phyloP scores from a whole-genome alignment of 768 basidiomycete genomes.

The Mycena vulgaris region DNA sequence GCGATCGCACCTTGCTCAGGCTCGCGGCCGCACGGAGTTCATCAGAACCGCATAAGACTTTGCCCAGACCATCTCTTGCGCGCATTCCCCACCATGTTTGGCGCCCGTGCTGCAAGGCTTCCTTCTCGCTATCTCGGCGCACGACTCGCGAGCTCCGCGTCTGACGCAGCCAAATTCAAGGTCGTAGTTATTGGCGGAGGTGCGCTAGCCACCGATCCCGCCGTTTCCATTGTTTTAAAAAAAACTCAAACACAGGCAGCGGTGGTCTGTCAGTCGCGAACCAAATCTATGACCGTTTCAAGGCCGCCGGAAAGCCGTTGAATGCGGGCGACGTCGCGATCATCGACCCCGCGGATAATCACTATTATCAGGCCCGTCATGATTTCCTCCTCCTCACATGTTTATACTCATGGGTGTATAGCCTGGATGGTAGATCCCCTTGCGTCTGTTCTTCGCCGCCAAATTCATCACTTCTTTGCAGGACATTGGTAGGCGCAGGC shows the following conservation, averaged over 20 bases:
- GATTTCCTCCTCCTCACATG: neutral
- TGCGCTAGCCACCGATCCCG: conserved; percentile 48
- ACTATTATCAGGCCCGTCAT: conserved; percentile 78
- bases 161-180: conserved; percentile 75
- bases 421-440: conserved; percentile 86
- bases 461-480: conserved; percentile 46
- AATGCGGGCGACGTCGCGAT: conserved; percentile 87
- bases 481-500: conserved; percentile 96
- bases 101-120: conserved; percentile 24
- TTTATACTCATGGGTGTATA: conserved; percentile 48
- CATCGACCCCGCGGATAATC: conserved; percentile 84
- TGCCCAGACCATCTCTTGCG: too few species aligned
- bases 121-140: conserved; percentile 24
- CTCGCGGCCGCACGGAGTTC: too few species aligned
- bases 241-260: conserved; percentile 66
- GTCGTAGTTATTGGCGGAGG: conserved; percentile 92
- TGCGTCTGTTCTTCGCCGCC: neutral
- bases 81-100: conserved; percentile 27
- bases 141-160: conserved; percentile 38
- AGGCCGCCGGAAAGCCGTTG: conserved; percentile 76
- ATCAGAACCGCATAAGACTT: too few species aligned
- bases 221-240: neutral
- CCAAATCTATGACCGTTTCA: conserved; percentile 89
- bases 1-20: neutral
- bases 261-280: conserved; percentile 89